phyloP scores from a whole-genome alignment of 805 yeast species.

The Candida rishiriensis region DNA sequence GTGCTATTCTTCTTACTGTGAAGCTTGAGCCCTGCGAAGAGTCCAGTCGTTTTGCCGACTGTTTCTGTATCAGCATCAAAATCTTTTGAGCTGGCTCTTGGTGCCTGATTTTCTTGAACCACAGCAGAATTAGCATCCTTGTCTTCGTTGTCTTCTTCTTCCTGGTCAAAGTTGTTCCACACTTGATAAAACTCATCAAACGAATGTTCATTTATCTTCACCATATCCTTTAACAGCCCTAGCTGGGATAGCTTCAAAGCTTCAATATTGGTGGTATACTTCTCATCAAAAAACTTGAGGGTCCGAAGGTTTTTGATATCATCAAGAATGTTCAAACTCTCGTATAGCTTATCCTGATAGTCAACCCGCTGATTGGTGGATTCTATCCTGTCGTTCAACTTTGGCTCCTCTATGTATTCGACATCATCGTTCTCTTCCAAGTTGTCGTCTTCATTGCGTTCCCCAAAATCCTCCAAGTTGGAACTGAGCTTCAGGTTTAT shows the following conservation, averaged over 20 bases:
- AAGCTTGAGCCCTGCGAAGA: not conserved
- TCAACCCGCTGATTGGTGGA: slow-evolving; percentile 57
- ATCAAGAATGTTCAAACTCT: slow-evolving; percentile 79
- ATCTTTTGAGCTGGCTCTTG: not conserved
- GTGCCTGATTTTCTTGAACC: not conserved
- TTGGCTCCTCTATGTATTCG: slow-evolving; percentile 20
- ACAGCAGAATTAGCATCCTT: not conserved
- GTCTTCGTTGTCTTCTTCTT: slow-evolving; percentile 1
- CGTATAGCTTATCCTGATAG: slow-evolving; percentile 76
- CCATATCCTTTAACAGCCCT: slow-evolving; percentile 38
- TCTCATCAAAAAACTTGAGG: slow-evolving; percentile 47
- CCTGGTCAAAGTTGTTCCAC: slow-evolving; percentile 21
- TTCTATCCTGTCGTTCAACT: slow-evolving; percentile 45
- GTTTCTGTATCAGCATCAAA: not conserved
- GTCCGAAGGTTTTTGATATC: slow-evolving; percentile 62
- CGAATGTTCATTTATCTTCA: slow-evolving; percentile 26
- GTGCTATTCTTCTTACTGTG: not conserved
- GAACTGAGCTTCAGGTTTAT: too few species aligned
- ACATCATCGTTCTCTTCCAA: slow-evolving; percentile 4
- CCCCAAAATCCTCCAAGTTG: slow-evolving; percentile 2
- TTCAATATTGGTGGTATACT: slow-evolving; percentile 48
- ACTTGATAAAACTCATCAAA: slow-evolving; percentile 27
- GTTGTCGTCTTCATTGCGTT: slow-evolving; percentile 5
- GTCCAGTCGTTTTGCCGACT: not conserved
- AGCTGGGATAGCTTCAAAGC: slow-evolving; percentile 55